Percentiles rank a stretch among this genome's conserved stretches.
These are phyloP conservation scores for Filosporella fistucella DNA, from an alignment of 495 filamentous ascomycete species.

Conservation along the genomic window DNA sequence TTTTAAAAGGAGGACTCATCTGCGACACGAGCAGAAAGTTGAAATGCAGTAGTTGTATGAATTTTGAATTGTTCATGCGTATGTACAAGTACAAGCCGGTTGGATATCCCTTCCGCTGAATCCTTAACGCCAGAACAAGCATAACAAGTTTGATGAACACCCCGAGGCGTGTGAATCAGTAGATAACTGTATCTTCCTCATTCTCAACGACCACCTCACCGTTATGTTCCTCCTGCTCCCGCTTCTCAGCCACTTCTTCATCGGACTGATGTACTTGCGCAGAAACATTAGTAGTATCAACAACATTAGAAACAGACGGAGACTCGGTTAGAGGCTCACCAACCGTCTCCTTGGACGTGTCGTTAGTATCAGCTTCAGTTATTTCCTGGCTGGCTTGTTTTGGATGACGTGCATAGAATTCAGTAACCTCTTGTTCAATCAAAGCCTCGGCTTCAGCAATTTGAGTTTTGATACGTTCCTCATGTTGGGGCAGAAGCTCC, in stretches of 20 bases:
- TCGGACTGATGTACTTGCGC: conserved; percentile 26
- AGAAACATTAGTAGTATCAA: conserved; percentile 29
- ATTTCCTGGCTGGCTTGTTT: conserved; percentile 17
- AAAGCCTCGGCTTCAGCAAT: conserved; percentile 37
- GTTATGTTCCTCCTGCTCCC: conserved; percentile 63
- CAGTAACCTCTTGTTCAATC: conserved; percentile 38
- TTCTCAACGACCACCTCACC: conserved; percentile 70
- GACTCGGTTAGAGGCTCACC: conserved; percentile 42
- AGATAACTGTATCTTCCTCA: conserved; percentile 82
- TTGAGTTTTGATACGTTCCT: conserved; percentile 42
- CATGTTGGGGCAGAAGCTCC: conserved; percentile 56
- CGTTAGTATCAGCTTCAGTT: conserved; percentile 15
- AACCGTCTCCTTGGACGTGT: conserved; percentile 27
- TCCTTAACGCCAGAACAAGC: too few species aligned
- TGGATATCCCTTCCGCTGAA: too few species aligned
- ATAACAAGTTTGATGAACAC: too few species aligned
- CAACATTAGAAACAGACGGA: conserved; percentile 35
- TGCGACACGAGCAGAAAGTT: too few species aligned
- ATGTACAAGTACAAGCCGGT: too few species aligned
- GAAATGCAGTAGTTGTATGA: too few species aligned
- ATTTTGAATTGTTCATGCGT: too few species aligned
- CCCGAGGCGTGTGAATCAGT: too few species aligned
- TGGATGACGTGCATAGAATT: conserved; percentile 31
- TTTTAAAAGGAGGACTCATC: too few species aligned
- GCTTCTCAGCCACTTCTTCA: conserved; percentile 53